Percentiles rank a stretch among this genome's conserved stretches.
Evolutionary conservation across 1,139 yeast genomes (phyloP).

Genomic region (Zygoascus meyerae): DNA sequence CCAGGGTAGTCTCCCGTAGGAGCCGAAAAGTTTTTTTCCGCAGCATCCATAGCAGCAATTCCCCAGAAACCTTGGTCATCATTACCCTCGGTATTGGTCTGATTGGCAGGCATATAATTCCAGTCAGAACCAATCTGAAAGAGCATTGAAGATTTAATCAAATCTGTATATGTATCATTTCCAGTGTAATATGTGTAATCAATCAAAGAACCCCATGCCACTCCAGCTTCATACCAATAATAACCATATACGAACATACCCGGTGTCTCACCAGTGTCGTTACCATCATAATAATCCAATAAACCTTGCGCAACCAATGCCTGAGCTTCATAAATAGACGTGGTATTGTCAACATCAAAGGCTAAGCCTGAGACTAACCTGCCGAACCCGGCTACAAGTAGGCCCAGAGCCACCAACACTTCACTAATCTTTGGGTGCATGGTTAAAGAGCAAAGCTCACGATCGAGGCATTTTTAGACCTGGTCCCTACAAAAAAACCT

Average conservation of each 20-base stretch:
- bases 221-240: constrained; percentile 96
- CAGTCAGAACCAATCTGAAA: constrained; percentile 62
- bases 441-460: too few species aligned
- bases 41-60: constrained; percentile 73
- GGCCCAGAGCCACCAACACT: not conserved
- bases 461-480: too few species aligned
- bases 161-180: constrained; percentile 52
- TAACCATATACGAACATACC: constrained; percentile 75
- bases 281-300: constrained; percentile 67
- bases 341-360: constrained; percentile 4
- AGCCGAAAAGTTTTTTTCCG: constrained; percentile 69
- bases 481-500: too few species aligned
- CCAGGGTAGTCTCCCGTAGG: constrained; percentile 49
- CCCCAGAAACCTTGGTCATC: constrained; percentile 96
- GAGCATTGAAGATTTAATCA: constrained; percentile 53
- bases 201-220: constrained; percentile 72
- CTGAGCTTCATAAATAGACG: constrained; percentile 43
- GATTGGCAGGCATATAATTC: constrained; percentile 71
- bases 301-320: constrained; percentile 56
- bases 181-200: constrained; percentile 61
- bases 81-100: constrained; percentile 75
- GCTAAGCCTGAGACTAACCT: constrained; percentile 4
- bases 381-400: not conserved
- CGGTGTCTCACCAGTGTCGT: constrained; percentile 46
- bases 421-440: too few species aligned